phyloP scores from a whole-genome alignment of 345 rosid species.

The Theobroma cacao region DNA sequence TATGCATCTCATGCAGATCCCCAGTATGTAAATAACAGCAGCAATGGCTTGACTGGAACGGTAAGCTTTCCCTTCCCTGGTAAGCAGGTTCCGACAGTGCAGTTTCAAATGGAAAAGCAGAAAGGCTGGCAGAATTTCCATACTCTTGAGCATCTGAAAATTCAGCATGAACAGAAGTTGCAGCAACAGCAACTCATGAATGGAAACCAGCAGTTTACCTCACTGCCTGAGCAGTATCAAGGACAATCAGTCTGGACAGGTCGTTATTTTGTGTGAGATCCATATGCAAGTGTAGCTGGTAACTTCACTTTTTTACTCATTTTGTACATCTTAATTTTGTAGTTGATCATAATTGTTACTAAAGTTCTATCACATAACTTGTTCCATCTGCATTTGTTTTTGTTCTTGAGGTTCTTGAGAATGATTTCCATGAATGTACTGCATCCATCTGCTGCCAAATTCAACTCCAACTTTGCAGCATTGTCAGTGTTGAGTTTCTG shows the following conservation, averaged over 20 bases:
- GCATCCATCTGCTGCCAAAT: constrained; percentile 53
- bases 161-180: constrained; percentile 49
- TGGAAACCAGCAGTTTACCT: constrained; percentile 53
- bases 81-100: constrained; percentile 55
- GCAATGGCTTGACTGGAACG: constrained; percentile 50
- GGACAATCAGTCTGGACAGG: constrained; percentile 79
- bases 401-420: constrained; percentile 43
- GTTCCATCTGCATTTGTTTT: constrained; percentile 7
- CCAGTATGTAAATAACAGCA: constrained; percentile 42
- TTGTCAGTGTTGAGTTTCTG: constrained; percentile 61
- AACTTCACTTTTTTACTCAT: constrained; percentile 15
- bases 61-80: constrained; percentile 88
- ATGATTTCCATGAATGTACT: constrained; percentile 58
- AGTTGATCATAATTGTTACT: constrained; percentile 2
- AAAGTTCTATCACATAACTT: neutral
- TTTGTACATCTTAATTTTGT: constrained; percentile 16
- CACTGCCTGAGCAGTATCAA: constrained; percentile 73
- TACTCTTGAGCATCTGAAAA: constrained; percentile 41
- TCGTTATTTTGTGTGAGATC: constrained; percentile 81
- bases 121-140: constrained; percentile 51
- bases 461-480: constrained; percentile 58
- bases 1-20: constrained; percentile 42
- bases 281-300: constrained; percentile 48
- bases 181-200: constrained; percentile 49
- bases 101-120: constrained; percentile 46